Conservation (phyloP, 257 asterid genomes). For the Fraxinus americana region DNA sequence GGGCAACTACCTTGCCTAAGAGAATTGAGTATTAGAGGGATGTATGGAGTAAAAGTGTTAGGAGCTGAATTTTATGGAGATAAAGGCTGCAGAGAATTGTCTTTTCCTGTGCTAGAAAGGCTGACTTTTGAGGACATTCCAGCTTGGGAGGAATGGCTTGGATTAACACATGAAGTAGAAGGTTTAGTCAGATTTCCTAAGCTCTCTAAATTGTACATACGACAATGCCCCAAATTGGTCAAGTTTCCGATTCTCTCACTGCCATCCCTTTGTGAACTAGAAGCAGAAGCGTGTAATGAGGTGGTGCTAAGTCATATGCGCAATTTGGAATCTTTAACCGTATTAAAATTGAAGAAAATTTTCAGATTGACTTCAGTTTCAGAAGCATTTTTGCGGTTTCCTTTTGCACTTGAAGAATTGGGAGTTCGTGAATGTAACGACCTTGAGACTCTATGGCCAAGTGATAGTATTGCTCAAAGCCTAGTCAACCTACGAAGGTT, state of each 20-base stretch:
- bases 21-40: slow-evolving; percentile 21
- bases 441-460: neutral
- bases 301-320: neutral
- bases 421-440: neutral
- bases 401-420: slow-evolving; percentile 15
- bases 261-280: slow-evolving; percentile 14
- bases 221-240: slow-evolving; percentile 25
- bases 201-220: slow-evolving; percentile 13
- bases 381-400: slow-evolving; percentile 13
- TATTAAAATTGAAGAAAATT: neutral
- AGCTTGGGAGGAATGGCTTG: slow-evolving; percentile 20
- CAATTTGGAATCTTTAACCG: slow-evolving; percentile 15
- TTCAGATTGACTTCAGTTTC: neutral
- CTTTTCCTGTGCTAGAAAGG: slow-evolving; percentile 25
- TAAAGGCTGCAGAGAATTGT: too few species aligned
- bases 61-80: too few species aligned
- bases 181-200: slow-evolving; percentile 3
- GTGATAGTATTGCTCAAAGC: neutral
- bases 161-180: too few species aligned
- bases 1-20: slow-evolving; percentile 26
- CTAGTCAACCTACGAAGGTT: slow-evolving; percentile 9
- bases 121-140: slow-evolving; percentile 28
- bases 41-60: slow-evolving; percentile 2
- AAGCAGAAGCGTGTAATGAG: neutral
- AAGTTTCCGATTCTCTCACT: slow-evolving; percentile 5